These are phyloP conservation scores for Rhododendron kiyosumense DNA, from an alignment of 148 eudicot genomes.

Conservation along the genomic window DNA sequence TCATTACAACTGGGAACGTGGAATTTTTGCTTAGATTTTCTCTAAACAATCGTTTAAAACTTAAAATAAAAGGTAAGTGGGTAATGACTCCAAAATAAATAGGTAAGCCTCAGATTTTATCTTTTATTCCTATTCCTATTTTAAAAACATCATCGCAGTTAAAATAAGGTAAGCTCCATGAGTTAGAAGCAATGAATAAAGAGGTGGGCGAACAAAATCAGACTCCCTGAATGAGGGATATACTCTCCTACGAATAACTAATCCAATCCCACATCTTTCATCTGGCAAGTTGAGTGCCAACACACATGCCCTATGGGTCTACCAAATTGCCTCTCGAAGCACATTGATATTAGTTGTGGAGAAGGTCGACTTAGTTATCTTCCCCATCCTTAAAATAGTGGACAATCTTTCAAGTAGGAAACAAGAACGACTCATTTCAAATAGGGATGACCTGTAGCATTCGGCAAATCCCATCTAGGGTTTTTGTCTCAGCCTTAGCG, in stretches of 20 bases:
- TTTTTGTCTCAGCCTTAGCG: background rate
- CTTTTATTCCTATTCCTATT: background rate
- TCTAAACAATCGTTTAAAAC: background rate
- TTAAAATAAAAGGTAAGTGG: background rate
- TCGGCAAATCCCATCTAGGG: background rate
- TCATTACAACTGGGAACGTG: too few relatives aligned
- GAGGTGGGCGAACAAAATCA: background rate
- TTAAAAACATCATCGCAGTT: background rate
- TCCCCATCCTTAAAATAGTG: background rate
- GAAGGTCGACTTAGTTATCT: background rate
- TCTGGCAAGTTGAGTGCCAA: background rate
- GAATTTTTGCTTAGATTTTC: background rate
- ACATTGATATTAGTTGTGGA: background rate
- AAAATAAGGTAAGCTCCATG: background rate
- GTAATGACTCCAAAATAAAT: background rate
- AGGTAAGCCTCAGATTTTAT: background rate
- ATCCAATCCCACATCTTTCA: background rate
- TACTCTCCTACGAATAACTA: background rate
- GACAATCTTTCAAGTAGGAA: background rate
- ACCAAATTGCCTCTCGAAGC: background rate
- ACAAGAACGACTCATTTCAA: background rate
- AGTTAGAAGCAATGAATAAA: background rate
- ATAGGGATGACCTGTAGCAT: background rate
- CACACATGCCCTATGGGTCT: background rate
- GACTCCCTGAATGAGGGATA: background rate